Percentiles rank a stretch among this genome's conserved stretches.
These are phyloP conservation scores for Coemansia javaensis DNA, from an alignment of 192 early-diverging fungal genomes.

Conservation along the genomic window DNA sequence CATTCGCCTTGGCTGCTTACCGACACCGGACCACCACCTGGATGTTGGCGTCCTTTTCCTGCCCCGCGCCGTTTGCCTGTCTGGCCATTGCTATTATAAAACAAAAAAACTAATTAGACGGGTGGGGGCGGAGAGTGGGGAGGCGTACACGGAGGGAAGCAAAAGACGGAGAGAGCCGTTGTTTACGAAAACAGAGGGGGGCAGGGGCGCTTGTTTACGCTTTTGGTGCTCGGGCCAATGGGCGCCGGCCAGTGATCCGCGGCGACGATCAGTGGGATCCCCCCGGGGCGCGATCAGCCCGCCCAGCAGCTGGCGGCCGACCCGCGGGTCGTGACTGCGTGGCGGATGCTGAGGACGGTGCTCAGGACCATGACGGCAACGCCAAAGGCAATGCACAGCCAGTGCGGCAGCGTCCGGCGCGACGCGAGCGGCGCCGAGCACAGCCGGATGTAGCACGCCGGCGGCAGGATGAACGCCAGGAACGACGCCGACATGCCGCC, in stretches of 20 bases:
- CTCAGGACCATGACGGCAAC: conserved; percentile 25
- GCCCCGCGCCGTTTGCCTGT: neutral
- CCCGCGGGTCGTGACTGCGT: conserved; percentile 5
- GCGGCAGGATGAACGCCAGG: conserved; percentile 83
- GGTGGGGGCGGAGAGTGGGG: neutral
- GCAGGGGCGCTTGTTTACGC: conserved; percentile 1
- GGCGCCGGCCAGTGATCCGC: neutral
- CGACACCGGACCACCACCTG: conserved; percentile 76
- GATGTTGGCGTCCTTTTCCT: conserved; percentile 69
- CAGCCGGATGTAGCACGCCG: conserved; percentile 73
- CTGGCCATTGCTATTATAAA: conserved; percentile 9
- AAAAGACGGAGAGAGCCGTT: neutral
- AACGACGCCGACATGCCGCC: conserved; percentile 84
- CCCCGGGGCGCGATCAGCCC: neutral
- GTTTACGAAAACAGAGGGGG: neutral
- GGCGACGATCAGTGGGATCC: neutral
- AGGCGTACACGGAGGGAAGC: neutral
- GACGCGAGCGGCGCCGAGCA: conserved; percentile 55
- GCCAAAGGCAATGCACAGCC: conserved; percentile 76
- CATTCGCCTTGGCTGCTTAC: conserved; percentile 31
- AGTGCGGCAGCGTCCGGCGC: conserved; percentile 57
- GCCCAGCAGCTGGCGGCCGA: conserved; percentile 22
- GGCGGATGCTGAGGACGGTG: conserved; percentile 32
- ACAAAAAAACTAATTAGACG: neutral
- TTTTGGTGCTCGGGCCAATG: conserved; percentile 3